These are phyloP conservation scores for Beauveria sp. DNA, from an alignment of 2,329 filamentous ascomycete genomes.

Conservation along the genomic window DNA sequence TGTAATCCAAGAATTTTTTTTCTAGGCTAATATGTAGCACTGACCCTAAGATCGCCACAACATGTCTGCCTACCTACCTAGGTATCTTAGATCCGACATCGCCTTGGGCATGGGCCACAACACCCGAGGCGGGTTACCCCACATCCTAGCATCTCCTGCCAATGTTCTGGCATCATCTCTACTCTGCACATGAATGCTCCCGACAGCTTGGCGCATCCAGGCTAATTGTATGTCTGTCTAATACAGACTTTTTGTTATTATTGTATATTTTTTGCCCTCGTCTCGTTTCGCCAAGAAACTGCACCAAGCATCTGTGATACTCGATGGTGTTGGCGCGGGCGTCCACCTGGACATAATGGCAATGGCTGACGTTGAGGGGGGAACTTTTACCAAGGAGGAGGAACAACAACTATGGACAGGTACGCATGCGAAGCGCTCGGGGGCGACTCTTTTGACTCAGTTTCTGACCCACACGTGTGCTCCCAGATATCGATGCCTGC, in stretches of 20 bases:
- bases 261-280: neutral
- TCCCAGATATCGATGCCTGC: conserved; percentile 39
- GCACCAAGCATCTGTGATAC: conserved; percentile 12
- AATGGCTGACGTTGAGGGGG: conserved; percentile 54
- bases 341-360: conserved; percentile 23
- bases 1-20: neutral
- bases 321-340: conserved; percentile 27
- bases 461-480: neutral
- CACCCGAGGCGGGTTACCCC: conserved; percentile 7
- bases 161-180: neutral
- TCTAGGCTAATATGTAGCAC: neutral
- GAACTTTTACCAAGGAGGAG: conserved; percentile 61
- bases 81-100: neutral
- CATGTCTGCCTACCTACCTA: neutral
- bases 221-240: neutral
- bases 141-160: conserved; percentile 3
- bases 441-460: neutral
- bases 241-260: neutral
- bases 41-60: neutral
- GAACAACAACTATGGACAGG: conserved; percentile 88
- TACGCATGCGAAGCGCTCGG: conserved; percentile 30
- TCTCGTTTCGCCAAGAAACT: neutral
- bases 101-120: conserved; percentile 6
- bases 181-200: neutral
- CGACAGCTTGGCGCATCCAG: neutral